Conservation (phyloP, 2,329 filamentous ascomycete species). For the Colletotrichum cereale region DNA sequence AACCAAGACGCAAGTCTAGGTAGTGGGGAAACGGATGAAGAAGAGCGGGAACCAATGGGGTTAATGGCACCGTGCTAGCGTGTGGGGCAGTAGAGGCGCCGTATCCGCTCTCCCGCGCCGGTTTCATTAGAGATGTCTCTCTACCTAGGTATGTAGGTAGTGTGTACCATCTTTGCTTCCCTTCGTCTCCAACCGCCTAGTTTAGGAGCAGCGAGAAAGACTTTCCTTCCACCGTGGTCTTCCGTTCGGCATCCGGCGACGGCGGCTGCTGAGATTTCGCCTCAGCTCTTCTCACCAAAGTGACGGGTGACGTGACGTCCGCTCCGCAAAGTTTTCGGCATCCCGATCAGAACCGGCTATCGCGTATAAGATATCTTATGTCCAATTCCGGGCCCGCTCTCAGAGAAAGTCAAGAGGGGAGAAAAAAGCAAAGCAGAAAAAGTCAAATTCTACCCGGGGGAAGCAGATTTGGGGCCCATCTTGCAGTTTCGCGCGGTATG, state of each 20-base stretch:
- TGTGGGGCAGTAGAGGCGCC: neutral
- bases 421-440: neutral
- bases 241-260: neutral
- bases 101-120: neutral
- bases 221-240: neutral
- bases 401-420: too few relatives aligned
- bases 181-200: neutral
- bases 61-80: neutral
- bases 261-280: neutral
- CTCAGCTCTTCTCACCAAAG: neutral
- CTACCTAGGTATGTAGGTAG: too few relatives aligned
- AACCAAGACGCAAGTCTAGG: neutral
- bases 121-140: neutral
- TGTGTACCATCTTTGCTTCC: neutral
- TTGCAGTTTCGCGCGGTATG: slow-evolving; percentile 2
- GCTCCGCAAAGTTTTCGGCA: neutral
- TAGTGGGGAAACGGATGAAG: neutral
- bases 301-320: neutral
- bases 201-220: neutral
- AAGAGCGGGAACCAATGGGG: slow-evolving; percentile 10
- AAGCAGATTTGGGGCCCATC: neutral
- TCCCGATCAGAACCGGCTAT: neutral
- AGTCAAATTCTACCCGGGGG: neutral
- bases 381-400: neutral
- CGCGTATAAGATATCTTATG: neutral